Evolutionary conservation across 2,329 filamentous ascomycete species (phyloP), one percentile per base, ranked within the genome.

Genomic region (Sclerotinia trifoliorum): DNA sequence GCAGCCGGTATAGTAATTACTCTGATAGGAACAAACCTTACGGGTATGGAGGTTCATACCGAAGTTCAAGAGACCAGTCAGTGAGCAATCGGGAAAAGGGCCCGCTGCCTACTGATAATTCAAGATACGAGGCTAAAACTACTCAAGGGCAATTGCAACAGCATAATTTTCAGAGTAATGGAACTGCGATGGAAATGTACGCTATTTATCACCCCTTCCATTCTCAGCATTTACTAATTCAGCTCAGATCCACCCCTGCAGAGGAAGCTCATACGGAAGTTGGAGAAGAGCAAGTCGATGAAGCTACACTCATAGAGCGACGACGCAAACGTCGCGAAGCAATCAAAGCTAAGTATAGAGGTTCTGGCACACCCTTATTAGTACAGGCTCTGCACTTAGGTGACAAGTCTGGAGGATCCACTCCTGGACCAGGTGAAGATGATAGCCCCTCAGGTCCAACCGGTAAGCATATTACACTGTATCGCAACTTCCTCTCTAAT

Each of bases 321-420:
- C 90, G 94, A 67, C 90, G 93, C 39, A 93, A 90, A 77, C 88
- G 91, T 69, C 89, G 94, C 72, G 92, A 95, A 80, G 92, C 92
- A 72, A 90, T 96, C 71, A 86, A 93, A 77, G 90, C 92, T 78
- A 96, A 93, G 81, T 90, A 93, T 75, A 88, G 88, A 79, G 82
- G 79, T 73, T 88, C 90, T 75, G 86, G 88, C 64, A 89, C 89
- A 62, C 90, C 91, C 64, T 83, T 94, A 75, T 85, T 91, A 70
- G 87, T 94, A 71, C 89, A 94, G 80, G 90, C 71, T 51, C 72
- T 77, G 69, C 75, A 77, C 56, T 71, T 78, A 56, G 76, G 74
- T 69, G 75, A 77, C 64, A 77, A 75, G 48, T 76, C 76, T 72
- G 75, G 71, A 69, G 70, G 71, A 49, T 75, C 75, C 15, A 76